Evolutionary conservation across 805 yeast genomes (phyloP), one percentile per base, ranked within the genome.

Genomic region (Starmerella etchellsii): DNA sequence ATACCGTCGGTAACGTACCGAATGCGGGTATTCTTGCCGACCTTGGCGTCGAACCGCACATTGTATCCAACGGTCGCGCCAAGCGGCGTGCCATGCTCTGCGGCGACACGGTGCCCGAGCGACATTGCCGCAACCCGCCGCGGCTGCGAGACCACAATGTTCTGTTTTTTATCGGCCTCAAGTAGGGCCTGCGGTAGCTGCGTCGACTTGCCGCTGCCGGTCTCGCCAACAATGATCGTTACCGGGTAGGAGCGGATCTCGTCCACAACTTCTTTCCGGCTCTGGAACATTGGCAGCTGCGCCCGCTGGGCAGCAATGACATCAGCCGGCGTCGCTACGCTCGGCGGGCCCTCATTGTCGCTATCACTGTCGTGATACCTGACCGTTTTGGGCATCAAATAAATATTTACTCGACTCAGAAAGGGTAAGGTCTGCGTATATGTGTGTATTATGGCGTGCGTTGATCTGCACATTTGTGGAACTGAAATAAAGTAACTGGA

Each of bases 191-290:
- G 97, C 0, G 98, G 97, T 35, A 88, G 77, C 63, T 88, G 98
- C 0, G 98, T 88, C 3, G 97, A 87, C 57, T 88, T 88, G 66
- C 97, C 97, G 7, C 95, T 83, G 61, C 98, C 98, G 0, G 98
- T 88, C 57, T 88, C 97, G 61, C 97, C 97, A 56, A 91, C 81
- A 16, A 88, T 67, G 1, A 88, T 74, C 0, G 87, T 75, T 4
- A 85, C 93, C 47, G 71, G 76, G 52, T 78, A 71, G 10, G 62
- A 45, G 2, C 61, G 42, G 2, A 88, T 55, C 46, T 74, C 71
- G 9, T 68, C 62, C 45, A 81, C 56, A 15, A 88, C 70, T 39
- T 73, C 69, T 33, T 73, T 76, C 51, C 74, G 74, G 46, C 81
- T 82, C 49, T 71, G 75, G 59, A 69, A 84, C 22, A 87, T 82